Evolutionary conservation across 2,329 filamentous ascomycete species (phyloP), one percentile per base, ranked within the genome.

Genomic region (Exutisphaerella laricina): DNA sequence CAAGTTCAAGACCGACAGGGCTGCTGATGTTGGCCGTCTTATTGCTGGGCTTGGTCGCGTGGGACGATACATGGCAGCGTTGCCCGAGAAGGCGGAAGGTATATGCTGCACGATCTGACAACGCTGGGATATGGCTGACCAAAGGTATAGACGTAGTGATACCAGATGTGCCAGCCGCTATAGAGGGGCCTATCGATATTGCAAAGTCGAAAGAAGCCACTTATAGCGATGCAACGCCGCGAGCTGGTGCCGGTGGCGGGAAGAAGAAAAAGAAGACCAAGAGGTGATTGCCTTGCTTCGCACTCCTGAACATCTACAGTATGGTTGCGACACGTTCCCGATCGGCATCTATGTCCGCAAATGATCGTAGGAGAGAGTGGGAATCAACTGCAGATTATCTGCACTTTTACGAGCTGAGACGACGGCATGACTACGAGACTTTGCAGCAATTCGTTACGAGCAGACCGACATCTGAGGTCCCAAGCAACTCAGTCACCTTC

Each of bases 1-100:
- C 50, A 94, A 96, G 69, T 97, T 96, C 73, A 77, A 79, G 62
- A 98, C 92, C 25, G 84, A 83, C 62, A 94, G 95, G 68, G 87
- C 85, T 14, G 86, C 87, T 14, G 90, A 97, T 68, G 88, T 98
- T 7, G 83, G 84, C 17, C 75, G 92, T 20, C 69, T 98, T 57
- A 78, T 98, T 44, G 78, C 80, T 39, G 79, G 82, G 31, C 66
- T 98, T 50, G 88, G 88, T 1, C 76, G 78, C 44, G 66, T 96
- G 54, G 87, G 83, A n/a, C 75, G 80, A 41, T 68, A 73, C 4
- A 79, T 79, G 67, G 77, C 70, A 9, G 71, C 68, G 9, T 51
- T 73, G 47, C 69, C 70, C 6, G 66, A 70, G 46, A 59, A 61
- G 26, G 51, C 56, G 29, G 68, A 69, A 42, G 66, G 67, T 61